phyloP scores from a whole-genome alignment of 2,329 filamentous ascomycete genomes.

The Alternaria sp. region DNA sequence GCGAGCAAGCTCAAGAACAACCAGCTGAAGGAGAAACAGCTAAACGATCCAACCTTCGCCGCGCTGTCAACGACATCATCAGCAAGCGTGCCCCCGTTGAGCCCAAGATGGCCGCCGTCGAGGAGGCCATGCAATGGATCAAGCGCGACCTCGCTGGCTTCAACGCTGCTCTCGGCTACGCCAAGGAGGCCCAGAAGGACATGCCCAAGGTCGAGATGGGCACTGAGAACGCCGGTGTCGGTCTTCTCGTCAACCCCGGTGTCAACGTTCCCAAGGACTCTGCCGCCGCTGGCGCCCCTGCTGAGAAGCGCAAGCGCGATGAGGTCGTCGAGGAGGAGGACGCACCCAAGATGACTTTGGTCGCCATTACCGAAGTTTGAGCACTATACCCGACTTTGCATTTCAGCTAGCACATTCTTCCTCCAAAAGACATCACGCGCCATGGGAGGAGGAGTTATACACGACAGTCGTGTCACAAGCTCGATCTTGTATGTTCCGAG shows the following conservation, averaged over 20 bases:
- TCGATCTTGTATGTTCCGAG: background rate
- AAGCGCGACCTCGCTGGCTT: conserved; percentile 59
- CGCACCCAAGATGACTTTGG: conserved; percentile 48
- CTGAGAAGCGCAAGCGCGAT: conserved; percentile 27
- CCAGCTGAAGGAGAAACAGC: conserved; percentile 36
- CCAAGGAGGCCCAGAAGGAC: conserved; percentile 55
- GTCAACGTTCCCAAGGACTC: conserved; percentile 47
- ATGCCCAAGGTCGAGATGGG: conserved; percentile 58
- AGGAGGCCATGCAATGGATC: conserved; percentile 46
- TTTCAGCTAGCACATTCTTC: background rate
- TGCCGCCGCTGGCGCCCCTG: conserved; percentile 43
- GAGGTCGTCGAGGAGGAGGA: conserved; percentile 41
- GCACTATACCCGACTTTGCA: conserved; percentile 3
- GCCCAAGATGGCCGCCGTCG: conserved; percentile 39
- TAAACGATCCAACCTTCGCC: conserved; percentile 35
- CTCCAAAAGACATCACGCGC: background rate
- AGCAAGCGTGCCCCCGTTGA: conserved; percentile 34
- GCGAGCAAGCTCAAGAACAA: conserved; percentile 24
- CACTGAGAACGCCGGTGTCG: conserved; percentile 53
- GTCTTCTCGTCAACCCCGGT: conserved; percentile 47
- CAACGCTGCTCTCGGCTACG: conserved; percentile 56
- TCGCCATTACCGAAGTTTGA: conserved; percentile 49
- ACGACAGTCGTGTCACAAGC: background rate
- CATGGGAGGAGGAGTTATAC: background rate
- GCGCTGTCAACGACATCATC: conserved; percentile 33